Evolutionary conservation across 495 filamentous ascomycete genomes (phyloP), one percentile per base, ranked within the genome.

Genomic region (Astrothelium subdiscretum): DNA sequence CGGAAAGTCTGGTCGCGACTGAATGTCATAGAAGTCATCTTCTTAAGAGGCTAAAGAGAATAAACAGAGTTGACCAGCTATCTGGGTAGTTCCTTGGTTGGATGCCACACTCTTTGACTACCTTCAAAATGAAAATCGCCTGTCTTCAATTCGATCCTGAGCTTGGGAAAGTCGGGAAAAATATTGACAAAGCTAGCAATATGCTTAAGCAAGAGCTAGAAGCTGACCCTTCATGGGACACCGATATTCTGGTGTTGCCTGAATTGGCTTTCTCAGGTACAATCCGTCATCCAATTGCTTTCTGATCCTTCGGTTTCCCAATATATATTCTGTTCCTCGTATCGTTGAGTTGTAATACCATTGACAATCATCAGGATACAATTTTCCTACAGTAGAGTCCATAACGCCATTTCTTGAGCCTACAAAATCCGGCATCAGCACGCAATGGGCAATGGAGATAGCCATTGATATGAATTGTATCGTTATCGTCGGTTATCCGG

Each of bases 401-500:
- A 95, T 98, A 58, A 77, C 71, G 63, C 90, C 90, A 2, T 88
- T 82, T 70, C 82, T 96, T n/a, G 94, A 98, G 71, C 85, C 84
- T 22, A 86, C 82, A 18, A 81, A 84, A 2, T 71, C 83, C 0
- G 94, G 94, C 1, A 83, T 84, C 38, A 89, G 85, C 44, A 85
- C 89, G 2, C 69, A 81, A 51, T 98, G 94, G 94, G 94, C 94
- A 1, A 79, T 81, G 31, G 80, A 80, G 26, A 87, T 81, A 5
- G 94, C 94, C 20, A 73, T 78, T 60, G 85, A 84, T 59, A 78
- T 91, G 62, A 75, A 81, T 18, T 96, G 92, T 73, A 81, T 83
- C 64, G 90, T 97, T n/a, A 87, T 84, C 27, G 86, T 91, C 6
- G 92, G 94, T 12, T 98, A 97, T 68, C 91, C 94, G 0, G 94